Conservation (phyloP, 306 rosid genomes). For the Casuarina cunninghamiana region DNA sequence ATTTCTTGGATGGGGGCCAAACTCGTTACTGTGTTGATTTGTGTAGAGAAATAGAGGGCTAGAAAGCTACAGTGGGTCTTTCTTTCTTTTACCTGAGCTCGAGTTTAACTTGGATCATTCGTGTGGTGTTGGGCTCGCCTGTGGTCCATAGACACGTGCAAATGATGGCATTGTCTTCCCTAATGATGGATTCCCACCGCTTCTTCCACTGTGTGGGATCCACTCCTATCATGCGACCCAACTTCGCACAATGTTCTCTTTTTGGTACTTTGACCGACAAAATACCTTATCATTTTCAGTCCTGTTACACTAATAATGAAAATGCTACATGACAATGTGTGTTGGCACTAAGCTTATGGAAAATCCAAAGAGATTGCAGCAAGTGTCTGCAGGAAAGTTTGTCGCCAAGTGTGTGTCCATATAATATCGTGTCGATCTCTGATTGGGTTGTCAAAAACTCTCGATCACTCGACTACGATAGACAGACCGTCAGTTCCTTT, state of each 20-base stretch:
- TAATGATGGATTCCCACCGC: constrained; percentile 90
- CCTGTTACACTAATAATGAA: neutral
- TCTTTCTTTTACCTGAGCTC: neutral
- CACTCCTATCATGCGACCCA: constrained; percentile 58
- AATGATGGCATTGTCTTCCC: constrained; percentile 68
- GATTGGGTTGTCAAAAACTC: neutral
- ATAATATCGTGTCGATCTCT: neutral
- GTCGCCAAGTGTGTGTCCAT: neutral
- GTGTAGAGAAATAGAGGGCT: neutral
- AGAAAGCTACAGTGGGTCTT: neutral
- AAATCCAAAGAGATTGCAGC: constrained; percentile 5
- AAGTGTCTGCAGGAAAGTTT: neutral
- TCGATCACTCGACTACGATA: neutral
- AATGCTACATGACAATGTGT: constrained; percentile 21
- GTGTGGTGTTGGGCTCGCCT: constrained; percentile 10
- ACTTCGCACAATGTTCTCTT: constrained; percentile 34
- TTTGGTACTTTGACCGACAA: constrained; percentile 56
- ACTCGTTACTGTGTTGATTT: neutral
- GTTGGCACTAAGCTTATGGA: neutral
- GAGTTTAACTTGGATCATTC: neutral
- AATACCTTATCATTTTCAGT: constrained; percentile 23
- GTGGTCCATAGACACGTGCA: constrained; percentile 89
- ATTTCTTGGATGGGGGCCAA: neutral
- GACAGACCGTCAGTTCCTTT: neutral
- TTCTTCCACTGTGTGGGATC: constrained; percentile 88